Conservation (phyloP, 2,329 filamentous ascomycete genomes). For the Sarocladiaceae sp. region DNA sequence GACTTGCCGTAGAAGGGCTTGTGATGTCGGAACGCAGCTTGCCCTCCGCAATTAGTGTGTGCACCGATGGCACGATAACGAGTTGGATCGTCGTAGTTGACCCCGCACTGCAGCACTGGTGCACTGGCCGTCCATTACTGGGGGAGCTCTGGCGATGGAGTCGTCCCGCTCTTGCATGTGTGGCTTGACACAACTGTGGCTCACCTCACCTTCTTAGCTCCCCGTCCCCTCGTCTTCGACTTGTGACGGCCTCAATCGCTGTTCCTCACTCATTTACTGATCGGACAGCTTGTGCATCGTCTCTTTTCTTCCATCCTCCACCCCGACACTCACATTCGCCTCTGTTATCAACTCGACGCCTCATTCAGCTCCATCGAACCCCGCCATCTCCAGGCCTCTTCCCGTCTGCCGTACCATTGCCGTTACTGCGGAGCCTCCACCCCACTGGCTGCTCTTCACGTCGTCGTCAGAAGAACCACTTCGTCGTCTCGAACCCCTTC, state of each 20-base stretch:
- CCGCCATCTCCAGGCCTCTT: background rate
- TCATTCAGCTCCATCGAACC: background rate
- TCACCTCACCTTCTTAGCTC: constrained; percentile 7
- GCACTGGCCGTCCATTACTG: background rate
- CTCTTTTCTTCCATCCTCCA: background rate
- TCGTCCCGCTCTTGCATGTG: background rate
- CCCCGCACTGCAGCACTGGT: constrained; percentile 2
- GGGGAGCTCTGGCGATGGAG: constrained; percentile 6
- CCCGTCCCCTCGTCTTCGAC: constrained; percentile 3
- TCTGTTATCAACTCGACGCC: background rate
- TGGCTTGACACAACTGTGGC: constrained; percentile 9
- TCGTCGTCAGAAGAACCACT: constrained; percentile 11
- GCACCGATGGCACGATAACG: background rate
- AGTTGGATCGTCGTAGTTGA: background rate
- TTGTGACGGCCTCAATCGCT: background rate
- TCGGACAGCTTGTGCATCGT: background rate
- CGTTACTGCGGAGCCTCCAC: constrained; percentile 2
- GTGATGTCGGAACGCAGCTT: background rate
- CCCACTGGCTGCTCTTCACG: constrained; percentile 8
- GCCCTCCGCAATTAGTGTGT: background rate
- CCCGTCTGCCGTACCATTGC: constrained; percentile 5
- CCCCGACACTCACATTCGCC: background rate
- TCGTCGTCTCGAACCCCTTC: constrained; percentile 6
- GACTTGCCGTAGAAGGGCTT: background rate
- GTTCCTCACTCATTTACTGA: background rate